Base-by-base conservation (phyloP, 2,329 filamentous ascomycete species). In the Pseudocercospora musae region DNA sequence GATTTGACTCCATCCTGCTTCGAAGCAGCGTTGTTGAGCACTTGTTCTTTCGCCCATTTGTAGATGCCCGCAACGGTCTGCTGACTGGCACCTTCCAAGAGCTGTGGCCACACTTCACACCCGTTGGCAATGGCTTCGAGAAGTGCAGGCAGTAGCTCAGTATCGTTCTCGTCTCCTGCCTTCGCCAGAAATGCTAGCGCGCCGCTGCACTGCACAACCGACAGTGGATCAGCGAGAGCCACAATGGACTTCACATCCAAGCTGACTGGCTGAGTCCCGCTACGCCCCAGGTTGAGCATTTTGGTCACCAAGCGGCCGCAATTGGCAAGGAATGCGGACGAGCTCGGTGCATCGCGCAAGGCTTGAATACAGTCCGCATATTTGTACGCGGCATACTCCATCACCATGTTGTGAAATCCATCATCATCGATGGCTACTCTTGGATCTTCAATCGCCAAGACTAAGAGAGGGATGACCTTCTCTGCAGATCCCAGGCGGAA, bases 21-120 rank as follows among this genome's bases (percentile, higher is more conserved):
- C 11, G 55, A 27, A 10, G 65, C 62, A 10, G 65, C 62, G 23
- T 58, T 65, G 46, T 55, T 57, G 56, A 77, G 66, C 11, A 76
- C 74, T 40, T 78, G 72, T 29, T 72, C 68, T 37, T 68, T 67
- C 2, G 73, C 74, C 70, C 71, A 73, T 7, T 64, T 50, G 53
- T 74, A 71, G 31, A 76, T 66, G 49, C 63, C 63, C 31, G 46
- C 60, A 27, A 72, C 64, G 7, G 67, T 69, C 11, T 62, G 62
- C 25, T 63, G 61, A 37, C 77, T 76, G 21, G 77, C 71, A 25
- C 73, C 77, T 23, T 72, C 71, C 11, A 81, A 68, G 7, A 82
- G 71, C 61, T 80, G 77, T 2, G 78, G 70, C 73, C 78, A 80
- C 11, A 77, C 73, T n/a, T 76, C 72, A 48, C 74, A 76, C 33